Evolutionary conservation across 1,139 yeast genomes (phyloP).

Genomic region (Pichia kudriavzevii): DNA sequence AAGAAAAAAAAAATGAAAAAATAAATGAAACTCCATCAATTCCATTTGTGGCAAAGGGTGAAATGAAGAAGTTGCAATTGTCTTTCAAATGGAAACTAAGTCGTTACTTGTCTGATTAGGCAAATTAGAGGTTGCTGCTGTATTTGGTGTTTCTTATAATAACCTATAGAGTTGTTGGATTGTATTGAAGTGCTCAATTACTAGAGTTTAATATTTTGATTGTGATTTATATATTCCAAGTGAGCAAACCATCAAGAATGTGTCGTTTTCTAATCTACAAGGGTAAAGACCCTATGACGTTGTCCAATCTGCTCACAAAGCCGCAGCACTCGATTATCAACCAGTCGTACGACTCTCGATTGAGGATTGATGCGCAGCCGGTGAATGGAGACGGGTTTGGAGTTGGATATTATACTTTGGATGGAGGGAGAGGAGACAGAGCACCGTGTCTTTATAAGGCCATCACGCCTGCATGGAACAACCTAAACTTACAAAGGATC

Average conservation of each 20-base stretch:
- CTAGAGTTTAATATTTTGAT: too few relatives aligned
- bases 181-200: too few relatives aligned
- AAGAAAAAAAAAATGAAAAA: too few relatives aligned
- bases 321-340: constrained; percentile 97
- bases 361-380: constrained; percentile 84
- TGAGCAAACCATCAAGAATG: constrained; percentile 31
- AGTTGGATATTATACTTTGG: constrained; percentile 81
- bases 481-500: constrained; percentile 75
- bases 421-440: constrained; percentile 30
- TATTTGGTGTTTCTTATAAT: too few relatives aligned
- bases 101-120: too few relatives aligned
- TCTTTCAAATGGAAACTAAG: too few relatives aligned
- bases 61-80: too few relatives aligned
- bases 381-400: constrained; percentile 98
- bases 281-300: constrained; percentile 71
- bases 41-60: too few relatives aligned
- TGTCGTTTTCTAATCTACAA: constrained; percentile 54
- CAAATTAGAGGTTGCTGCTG: too few relatives aligned
- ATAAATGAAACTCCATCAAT: too few relatives aligned
- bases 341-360: constrained; percentile 86
- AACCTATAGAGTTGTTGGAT: too few relatives aligned
- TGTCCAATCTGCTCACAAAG: constrained; percentile 80
- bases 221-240: too few relatives aligned
- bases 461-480: constrained; percentile 97
- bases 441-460: constrained; percentile 80